These are phyloP conservation scores for Beauveria pseudobassiana DNA, from an alignment of 2,329 filamentous ascomycete genomes.

Conservation along the genomic window DNA sequence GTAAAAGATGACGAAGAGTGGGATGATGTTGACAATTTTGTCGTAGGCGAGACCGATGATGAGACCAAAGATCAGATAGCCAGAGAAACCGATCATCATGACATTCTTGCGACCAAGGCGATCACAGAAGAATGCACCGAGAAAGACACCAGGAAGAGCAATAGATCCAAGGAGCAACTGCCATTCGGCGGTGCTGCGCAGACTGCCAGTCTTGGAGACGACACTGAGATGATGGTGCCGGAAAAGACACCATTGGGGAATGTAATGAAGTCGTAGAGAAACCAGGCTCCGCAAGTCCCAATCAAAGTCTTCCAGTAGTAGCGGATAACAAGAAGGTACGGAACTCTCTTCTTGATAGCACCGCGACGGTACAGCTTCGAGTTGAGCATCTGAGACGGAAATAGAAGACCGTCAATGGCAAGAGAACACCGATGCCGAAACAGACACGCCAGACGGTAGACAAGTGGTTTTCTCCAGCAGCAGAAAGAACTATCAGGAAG, in stretches of 20 bases:
- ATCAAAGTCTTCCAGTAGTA: slow-evolving; percentile 49
- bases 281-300: slow-evolving; percentile 49
- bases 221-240: slow-evolving; percentile 33
- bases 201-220: slow-evolving; percentile 21
- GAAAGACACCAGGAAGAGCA: slow-evolving; percentile 40
- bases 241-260: slow-evolving; percentile 42
- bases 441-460: slow-evolving; percentile 40
- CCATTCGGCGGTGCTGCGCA: slow-evolving; percentile 38
- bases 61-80: slow-evolving; percentile 43
- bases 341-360: slow-evolving; percentile 44
- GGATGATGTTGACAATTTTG: slow-evolving; percentile 38
- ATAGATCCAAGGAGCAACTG: slow-evolving; percentile 38
- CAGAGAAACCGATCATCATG: slow-evolving; percentile 43
- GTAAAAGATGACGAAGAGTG: slow-evolving; percentile 45
- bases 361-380: slow-evolving; percentile 43
- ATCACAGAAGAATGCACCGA: slow-evolving; percentile 41
- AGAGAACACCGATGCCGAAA: slow-evolving; percentile 39
- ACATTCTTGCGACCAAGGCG: slow-evolving; percentile 40
- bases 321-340: slow-evolving; percentile 40
- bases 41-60: slow-evolving; percentile 43
- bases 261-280: slow-evolving; percentile 42
- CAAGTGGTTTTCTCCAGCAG: slow-evolving; percentile 26
- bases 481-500: slow-evolving; percentile 38
- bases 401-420: slow-evolving; percentile 48
- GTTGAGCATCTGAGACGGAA: slow-evolving; percentile 47